Conservation (phyloP, 2,329 filamentous ascomycete genomes). For the Drechslerella coelobrocha region DNA sequence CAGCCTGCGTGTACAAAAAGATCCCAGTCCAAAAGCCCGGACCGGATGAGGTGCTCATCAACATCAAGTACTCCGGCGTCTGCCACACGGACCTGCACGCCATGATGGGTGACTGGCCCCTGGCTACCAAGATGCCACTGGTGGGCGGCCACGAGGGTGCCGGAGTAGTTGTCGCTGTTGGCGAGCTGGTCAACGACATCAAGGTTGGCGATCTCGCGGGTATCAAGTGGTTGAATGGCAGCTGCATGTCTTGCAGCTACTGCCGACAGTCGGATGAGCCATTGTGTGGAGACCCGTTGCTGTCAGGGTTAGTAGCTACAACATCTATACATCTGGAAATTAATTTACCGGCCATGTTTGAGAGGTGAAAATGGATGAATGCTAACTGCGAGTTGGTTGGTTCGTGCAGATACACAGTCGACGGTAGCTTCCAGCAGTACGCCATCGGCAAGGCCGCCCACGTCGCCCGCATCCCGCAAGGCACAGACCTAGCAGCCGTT, state of each 20-base stretch:
- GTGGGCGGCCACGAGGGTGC: conserved; percentile 81
- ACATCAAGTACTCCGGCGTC: conserved; percentile 55
- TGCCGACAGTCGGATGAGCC: conserved; percentile 75
- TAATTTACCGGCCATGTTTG: background rate
- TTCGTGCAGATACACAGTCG: conserved; percentile 67
- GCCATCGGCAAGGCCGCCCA: conserved; percentile 84
- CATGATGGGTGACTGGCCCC: conserved; percentile 87
- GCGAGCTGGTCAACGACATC: conserved; percentile 77
- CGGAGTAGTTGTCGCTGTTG: conserved; percentile 72
- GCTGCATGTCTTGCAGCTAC: conserved; percentile 82
- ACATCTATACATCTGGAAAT: background rate
- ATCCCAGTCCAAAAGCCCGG: conserved; percentile 82
- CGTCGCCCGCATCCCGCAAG: conserved; percentile 80
- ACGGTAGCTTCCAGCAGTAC: conserved; percentile 94
- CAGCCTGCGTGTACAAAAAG: conserved; percentile 69
- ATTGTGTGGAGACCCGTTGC: conserved; percentile 74
- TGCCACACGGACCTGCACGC: conserved; percentile 61
- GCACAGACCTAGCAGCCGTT: conserved; percentile 75
- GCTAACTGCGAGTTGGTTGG: no score
- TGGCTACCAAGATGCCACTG: conserved; percentile 80
- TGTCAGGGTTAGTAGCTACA: conserved; percentile 73
- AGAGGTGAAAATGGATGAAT: background rate
- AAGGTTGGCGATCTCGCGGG: conserved; percentile 84
- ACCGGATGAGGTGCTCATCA: conserved; percentile 88
- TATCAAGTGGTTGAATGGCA: conserved; percentile 92